These are phyloP conservation scores for Pleurotus djamor DNA, from an alignment of 768 basidiomycete genomes.

Conservation along the genomic window DNA sequence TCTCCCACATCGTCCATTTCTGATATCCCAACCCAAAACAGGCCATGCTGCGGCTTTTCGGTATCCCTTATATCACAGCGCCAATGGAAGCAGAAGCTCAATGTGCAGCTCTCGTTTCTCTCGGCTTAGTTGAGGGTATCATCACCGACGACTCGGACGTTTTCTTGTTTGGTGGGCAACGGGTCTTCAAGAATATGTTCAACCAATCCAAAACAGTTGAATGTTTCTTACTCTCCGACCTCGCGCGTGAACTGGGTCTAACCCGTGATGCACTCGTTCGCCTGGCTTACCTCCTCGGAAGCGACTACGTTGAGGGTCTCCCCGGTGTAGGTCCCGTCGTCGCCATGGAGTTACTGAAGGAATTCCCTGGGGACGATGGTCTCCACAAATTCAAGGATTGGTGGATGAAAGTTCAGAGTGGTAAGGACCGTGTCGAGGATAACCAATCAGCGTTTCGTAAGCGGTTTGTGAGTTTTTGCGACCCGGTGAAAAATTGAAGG, in stretches of 20 bases:
- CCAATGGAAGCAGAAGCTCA: constrained; percentile 99
- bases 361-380: constrained; percentile 87
- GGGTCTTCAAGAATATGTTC: constrained; percentile 99
- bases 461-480: constrained; percentile 65
- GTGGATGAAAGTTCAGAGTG: constrained; percentile 93
- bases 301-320: constrained; percentile 94
- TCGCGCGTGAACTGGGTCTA: constrained; percentile 84
- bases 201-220: constrained; percentile 99
- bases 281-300: constrained; percentile 92
- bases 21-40: constrained; percentile 24
- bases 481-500: neutral
- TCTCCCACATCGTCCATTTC: neutral
- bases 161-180: constrained; percentile 92
- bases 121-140: constrained; percentile 91
- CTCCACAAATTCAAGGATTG: constrained; percentile 87
- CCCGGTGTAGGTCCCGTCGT: constrained; percentile 93
- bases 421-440: constrained; percentile 77
- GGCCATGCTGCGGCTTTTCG: constrained; percentile 91
- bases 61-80: constrained; percentile 97
- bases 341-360: constrained; percentile 92
- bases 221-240: constrained; percentile 84
- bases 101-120: constrained; percentile 85
- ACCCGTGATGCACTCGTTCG: constrained; percentile 84
- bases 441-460: constrained; percentile 75
- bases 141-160: constrained; percentile 99